A percentile compares a stretch with the other conserved stretches of the same genome.
Evolutionary conservation across 75 land plant genomes (phyloP).

Genomic region (Cupressus sempervirens): DNA sequence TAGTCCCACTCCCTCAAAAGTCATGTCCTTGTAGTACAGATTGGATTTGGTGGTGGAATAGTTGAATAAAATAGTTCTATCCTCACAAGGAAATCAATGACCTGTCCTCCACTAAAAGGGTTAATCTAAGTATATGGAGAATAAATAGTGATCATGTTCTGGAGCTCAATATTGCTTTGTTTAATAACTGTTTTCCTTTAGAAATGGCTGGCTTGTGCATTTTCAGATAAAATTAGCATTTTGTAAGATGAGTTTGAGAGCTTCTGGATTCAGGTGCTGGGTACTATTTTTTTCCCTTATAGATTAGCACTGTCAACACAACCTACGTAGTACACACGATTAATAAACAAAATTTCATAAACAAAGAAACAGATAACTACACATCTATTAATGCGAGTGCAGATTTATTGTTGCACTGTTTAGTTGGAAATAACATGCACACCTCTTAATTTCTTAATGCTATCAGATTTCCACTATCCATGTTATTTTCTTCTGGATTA

Average conservation of each 20-base stretch:
- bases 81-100: neutral
- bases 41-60: neutral
- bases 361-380: neutral
- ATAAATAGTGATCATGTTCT: neutral
- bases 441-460: neutral
- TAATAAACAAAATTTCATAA: neutral
- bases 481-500: too few relatives aligned
- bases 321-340: too few relatives aligned
- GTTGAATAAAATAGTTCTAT: neutral
- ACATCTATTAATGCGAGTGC: neutral
- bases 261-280: too few relatives aligned
- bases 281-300: too few relatives aligned
- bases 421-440: neutral
- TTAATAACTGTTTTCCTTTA: neutral
- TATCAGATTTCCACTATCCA: too few relatives aligned
- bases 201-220: neutral
- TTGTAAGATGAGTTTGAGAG: too few relatives aligned
- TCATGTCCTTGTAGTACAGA: neutral
- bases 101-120: neutral
- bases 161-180: neutral
- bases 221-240: neutral
- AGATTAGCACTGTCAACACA: too few relatives aligned
- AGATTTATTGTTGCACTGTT: neutral
- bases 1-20: neutral
- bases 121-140: neutral